A percentile compares a stretch with the other conserved stretches of the same genome.
phyloP scores from a whole-genome alignment of 2,329 filamentous ascomycete genomes.

The Phaeoacremonium minimum region DNA sequence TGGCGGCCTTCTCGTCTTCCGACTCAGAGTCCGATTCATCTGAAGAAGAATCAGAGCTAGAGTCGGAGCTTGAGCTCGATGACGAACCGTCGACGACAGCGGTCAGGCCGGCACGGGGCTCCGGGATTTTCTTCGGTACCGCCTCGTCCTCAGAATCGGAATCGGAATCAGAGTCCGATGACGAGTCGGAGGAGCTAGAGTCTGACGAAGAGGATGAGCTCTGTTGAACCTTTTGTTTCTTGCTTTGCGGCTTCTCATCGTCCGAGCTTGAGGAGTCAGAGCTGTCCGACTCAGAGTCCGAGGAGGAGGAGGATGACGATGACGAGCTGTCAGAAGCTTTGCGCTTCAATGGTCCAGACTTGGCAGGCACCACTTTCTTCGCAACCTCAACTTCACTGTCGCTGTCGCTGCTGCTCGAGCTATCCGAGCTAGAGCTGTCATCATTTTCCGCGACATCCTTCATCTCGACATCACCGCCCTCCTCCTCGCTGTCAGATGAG shows the following conservation, averaged over 20 bases:
- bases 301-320: constrained; percentile 22
- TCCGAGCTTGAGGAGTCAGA: constrained; percentile 39
- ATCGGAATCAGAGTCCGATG: constrained; percentile 14
- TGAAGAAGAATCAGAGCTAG: constrained; percentile 17
- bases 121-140: constrained; percentile 1
- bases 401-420: constrained; percentile 21
- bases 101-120: constrained; percentile 4
- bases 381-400: constrained; percentile 15
- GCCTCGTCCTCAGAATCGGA: background rate
- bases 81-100: background rate
- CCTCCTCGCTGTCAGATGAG: constrained; percentile 24
- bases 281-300: constrained; percentile 20
- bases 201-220: too few species aligned
- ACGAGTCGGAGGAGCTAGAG: constrained; percentile 28
- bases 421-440: constrained; percentile 23
- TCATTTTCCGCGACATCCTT: constrained; percentile 39
- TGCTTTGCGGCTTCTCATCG: constrained; percentile 40
- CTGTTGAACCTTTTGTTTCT: constrained; percentile 46
- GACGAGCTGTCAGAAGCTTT: constrained; percentile 43
- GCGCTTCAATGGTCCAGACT: constrained; percentile 52
- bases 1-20: constrained; percentile 15
- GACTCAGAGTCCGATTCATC: constrained; percentile 20
- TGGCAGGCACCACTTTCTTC: constrained; percentile 18
- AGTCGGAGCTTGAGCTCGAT: constrained; percentile 17
- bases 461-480: constrained; percentile 38